Evolutionary conservation across 192 early-diverging fungal genomes (phyloP).

Genomic region (Linderina pennispora): DNA sequence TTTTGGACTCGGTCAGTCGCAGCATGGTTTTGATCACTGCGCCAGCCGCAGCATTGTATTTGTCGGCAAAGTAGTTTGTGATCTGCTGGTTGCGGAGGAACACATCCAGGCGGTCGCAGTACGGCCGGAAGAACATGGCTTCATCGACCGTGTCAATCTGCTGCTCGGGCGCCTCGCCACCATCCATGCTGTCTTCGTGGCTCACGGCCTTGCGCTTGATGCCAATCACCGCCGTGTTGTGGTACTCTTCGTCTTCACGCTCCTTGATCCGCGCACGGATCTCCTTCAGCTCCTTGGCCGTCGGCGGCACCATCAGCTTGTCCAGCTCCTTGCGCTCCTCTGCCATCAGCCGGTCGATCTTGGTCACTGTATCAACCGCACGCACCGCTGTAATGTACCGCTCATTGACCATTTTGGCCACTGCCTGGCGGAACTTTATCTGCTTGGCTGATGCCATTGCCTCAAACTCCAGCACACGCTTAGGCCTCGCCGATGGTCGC

Average conservation of each 20-base stretch:
- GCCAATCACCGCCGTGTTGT: constrained; percentile 42
- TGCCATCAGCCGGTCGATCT: constrained; percentile 54
- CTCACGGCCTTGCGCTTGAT: constrained; percentile 36
- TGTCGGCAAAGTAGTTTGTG: constrained; percentile 50
- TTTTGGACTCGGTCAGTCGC: constrained; percentile 51
- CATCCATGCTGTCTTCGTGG: neutral
- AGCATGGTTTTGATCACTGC: constrained; percentile 54
- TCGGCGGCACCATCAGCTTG: constrained; percentile 52
- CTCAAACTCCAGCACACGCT: constrained; percentile 12
- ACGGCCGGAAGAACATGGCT: constrained; percentile 57
- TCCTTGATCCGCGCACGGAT: constrained; percentile 47
- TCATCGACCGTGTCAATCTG: constrained; percentile 40
- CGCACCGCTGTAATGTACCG: constrained; percentile 56
- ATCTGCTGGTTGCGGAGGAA: constrained; percentile 64
- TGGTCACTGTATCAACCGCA: constrained; percentile 54
- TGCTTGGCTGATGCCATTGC: constrained; percentile 10
- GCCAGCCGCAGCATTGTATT: constrained; percentile 60
- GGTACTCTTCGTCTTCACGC: constrained; percentile 47
- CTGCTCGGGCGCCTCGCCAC: neutral
- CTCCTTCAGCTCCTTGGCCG: constrained; percentile 53
- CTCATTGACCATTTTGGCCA: constrained; percentile 52
- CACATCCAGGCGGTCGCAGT: constrained; percentile 60
- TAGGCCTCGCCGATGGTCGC: constrained; percentile 28
- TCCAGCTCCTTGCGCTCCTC: constrained; percentile 54
- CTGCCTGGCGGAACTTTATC: constrained; percentile 15